Conservation (phyloP, 768 basidiomycete species). For the Leccinum broughii region DNA sequence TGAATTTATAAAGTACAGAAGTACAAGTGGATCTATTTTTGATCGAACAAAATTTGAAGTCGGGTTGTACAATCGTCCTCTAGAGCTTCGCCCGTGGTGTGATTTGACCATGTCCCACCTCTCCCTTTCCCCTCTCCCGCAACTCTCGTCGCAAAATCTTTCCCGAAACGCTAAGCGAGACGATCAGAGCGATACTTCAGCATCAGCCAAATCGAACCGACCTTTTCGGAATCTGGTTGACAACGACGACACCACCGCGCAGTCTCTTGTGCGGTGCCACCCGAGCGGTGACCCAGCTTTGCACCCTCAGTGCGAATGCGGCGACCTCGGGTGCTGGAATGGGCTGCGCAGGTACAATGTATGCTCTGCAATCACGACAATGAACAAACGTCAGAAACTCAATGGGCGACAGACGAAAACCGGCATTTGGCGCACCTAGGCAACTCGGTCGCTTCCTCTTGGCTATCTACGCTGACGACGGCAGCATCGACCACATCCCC, state of each 20-base stretch:
- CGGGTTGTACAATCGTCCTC: not conserved
- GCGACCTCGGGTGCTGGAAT: slow-evolving; percentile 19
- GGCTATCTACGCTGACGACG: slow-evolving; percentile 73
- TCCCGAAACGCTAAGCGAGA: slow-evolving; percentile 58
- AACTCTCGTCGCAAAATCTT: slow-evolving; percentile 85
- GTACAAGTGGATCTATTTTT: not conserved
- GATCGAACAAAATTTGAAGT: too few species aligned
- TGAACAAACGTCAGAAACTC: not conserved
- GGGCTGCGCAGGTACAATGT: slow-evolving; percentile 41
- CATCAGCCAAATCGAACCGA: not conserved
- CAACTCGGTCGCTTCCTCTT: slow-evolving; percentile 74
- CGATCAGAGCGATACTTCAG: not conserved
- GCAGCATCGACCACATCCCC: slow-evolving; percentile 76
- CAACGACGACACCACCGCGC: slow-evolving; percentile 68
- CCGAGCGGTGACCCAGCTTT: slow-evolving; percentile 63
- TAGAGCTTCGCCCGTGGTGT: slow-evolving; percentile 20
- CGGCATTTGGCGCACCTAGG: slow-evolving; percentile 50
- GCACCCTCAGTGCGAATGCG: slow-evolving; percentile 50
- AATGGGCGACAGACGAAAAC: not conserved
- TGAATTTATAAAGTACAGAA: not conserved
- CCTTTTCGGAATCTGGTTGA: slow-evolving; percentile 46
- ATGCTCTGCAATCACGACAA: slow-evolving; percentile 31
- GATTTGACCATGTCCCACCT: slow-evolving; percentile 35
- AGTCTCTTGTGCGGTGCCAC: slow-evolving; percentile 77
- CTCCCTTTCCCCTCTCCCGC: slow-evolving; percentile 63